These are phyloP conservation scores for Cairneyella variabilis DNA, from an alignment of 495 filamentous ascomycete species.

Conservation along the genomic window DNA sequence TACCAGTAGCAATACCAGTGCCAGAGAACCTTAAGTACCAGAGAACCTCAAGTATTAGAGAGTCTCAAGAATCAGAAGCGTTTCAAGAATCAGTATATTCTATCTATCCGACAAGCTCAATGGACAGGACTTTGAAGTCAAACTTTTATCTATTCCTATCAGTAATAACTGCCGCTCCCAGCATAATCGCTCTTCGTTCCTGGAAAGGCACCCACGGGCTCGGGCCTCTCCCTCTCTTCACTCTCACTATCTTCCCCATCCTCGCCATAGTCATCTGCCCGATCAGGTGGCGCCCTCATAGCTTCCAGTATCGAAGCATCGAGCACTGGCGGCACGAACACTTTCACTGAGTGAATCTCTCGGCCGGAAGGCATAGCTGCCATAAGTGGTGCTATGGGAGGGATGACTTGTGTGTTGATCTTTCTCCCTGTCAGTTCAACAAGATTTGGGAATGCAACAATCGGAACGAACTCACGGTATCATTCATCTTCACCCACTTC, in stretches of 20 bases:
- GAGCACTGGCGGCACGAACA: slow-evolving; percentile 55
- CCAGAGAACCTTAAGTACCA: no score
- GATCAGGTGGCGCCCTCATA: slow-evolving; percentile 45
- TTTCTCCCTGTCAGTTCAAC: slow-evolving; percentile 29
- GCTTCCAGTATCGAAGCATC: slow-evolving; percentile 51
- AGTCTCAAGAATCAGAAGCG: no score
- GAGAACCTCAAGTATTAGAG: no score
- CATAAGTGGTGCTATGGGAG: slow-evolving; percentile 62
- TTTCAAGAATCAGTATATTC: no score
- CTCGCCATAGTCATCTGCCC: slow-evolving; percentile 45
- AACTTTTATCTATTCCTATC: no score
- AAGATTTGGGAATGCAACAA: background rate
- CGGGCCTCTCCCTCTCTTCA: slow-evolving; percentile 8
- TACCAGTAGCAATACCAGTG: no score
- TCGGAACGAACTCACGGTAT: slow-evolving; percentile 59
- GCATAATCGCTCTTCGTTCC: slow-evolving; percentile 33
- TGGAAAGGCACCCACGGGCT: slow-evolving; percentile 36
- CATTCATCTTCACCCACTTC: slow-evolving; percentile 91
- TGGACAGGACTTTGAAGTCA: no score
- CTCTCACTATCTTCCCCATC: slow-evolving; percentile 39
- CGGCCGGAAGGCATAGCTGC: slow-evolving; percentile 80
- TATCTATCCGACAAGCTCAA: no score
- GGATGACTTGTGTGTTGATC: slow-evolving; percentile 79
- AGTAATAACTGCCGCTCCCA: slow-evolving; percentile 25
- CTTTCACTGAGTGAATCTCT: slow-evolving; percentile 69